Conservation (phyloP, 768 basidiomycete species). For the Tulasnella sp. region DNA sequence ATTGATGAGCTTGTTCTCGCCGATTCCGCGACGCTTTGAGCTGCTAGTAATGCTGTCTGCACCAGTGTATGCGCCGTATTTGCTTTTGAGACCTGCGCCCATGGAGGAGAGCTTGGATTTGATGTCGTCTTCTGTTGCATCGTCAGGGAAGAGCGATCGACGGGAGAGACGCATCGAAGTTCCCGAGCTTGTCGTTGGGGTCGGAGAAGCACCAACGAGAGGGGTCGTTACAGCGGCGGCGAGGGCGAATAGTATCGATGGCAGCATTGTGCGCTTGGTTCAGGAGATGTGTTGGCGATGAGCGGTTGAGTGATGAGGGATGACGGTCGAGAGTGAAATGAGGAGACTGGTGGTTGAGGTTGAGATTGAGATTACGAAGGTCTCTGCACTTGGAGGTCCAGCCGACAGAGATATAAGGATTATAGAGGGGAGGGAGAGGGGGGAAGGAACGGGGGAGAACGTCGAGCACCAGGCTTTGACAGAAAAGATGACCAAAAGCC, state of each 20-base stretch:
- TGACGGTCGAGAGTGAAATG: not conserved
- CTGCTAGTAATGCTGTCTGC: not conserved
- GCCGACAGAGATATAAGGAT: not conserved
- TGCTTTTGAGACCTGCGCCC: not conserved
- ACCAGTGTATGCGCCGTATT: not conserved
- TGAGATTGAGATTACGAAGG: not conserved
- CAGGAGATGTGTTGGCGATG: not conserved
- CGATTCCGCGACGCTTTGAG: not conserved
- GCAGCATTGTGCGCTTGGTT: constrained; percentile 5
- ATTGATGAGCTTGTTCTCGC: constrained; percentile 17
- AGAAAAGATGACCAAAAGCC: not conserved
- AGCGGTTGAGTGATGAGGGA: not conserved
- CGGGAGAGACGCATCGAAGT: not conserved
- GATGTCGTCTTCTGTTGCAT: not conserved
- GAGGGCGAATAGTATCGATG: not conserved
- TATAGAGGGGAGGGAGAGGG: not conserved
- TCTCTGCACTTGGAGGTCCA: not conserved
- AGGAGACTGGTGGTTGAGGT: not conserved
- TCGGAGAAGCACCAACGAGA: not conserved
- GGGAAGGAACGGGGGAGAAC: not conserved
- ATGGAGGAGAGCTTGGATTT: not conserved
- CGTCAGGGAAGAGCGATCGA: not conserved
- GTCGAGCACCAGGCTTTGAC: not conserved
- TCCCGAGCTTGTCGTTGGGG: not conserved
- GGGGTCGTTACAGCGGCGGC: not conserved